Percentiles rank a stretch among this genome's conserved stretches.
Conservation (phyloP, 306 rosid genomes). For the Quillaja saponaria region DNA sequence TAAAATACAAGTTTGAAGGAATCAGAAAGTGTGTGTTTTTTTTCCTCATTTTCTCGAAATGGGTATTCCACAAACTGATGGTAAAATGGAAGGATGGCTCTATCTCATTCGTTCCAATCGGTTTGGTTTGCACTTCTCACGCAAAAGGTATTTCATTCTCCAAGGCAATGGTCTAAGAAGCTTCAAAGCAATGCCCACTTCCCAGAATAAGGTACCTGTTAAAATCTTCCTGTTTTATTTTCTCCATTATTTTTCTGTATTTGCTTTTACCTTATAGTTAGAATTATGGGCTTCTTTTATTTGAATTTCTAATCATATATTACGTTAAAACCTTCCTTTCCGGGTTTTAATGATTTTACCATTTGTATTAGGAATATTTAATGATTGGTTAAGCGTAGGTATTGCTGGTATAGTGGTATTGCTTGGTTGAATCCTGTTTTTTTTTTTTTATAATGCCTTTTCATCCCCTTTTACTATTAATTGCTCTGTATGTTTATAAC, state of each 20-base stretch:
- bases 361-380: background rate
- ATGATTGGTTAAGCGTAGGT: background rate
- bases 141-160: slow-evolving; percentile 50
- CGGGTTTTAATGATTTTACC: background rate
- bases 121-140: slow-evolving; percentile 47
- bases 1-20: background rate
- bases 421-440: background rate
- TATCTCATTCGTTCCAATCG: slow-evolving; percentile 45
- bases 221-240: background rate
- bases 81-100: slow-evolving; percentile 64
- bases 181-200: slow-evolving; percentile 48
- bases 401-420: background rate
- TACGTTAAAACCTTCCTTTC: background rate
- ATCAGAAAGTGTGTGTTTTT: background rate
- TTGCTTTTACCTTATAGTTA: background rate
- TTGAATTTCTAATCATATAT: background rate
- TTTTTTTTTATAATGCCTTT: background rate
- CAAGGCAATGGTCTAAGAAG: slow-evolving; percentile 44
- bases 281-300: background rate
- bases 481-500: no score
- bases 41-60: slow-evolving; percentile 22
- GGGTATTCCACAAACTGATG: slow-evolving; percentile 35
- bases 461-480: background rate
- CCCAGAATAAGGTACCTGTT: slow-evolving; percentile 36
- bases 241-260: no score